phyloP scores from a whole-genome alignment of 2,329 filamentous ascomycete genomes.

The Rachicladosporium sp. region DNA sequence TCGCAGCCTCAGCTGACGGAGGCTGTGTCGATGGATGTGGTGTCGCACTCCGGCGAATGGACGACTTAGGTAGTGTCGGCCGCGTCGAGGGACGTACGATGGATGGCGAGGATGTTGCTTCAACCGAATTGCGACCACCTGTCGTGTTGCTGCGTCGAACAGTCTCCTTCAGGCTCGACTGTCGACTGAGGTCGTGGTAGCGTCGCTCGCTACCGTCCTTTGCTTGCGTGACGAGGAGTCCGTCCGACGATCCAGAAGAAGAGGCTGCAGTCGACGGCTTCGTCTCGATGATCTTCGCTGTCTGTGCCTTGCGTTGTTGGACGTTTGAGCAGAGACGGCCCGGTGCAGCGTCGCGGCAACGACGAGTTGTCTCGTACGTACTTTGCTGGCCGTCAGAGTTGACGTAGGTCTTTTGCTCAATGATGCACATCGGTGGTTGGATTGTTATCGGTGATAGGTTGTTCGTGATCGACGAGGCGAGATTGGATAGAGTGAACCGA shows the following conservation, averaged over 20 bases:
- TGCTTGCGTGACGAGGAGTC: constrained; percentile 14
- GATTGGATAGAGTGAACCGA: too few species aligned
- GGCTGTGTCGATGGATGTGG: background rate
- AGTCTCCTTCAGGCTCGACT: constrained; percentile 12
- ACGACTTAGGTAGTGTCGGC: constrained; percentile 8
- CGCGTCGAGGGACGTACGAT: constrained; percentile 16
- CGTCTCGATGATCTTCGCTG: constrained; percentile 11
- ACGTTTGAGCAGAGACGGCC: constrained; percentile 13
- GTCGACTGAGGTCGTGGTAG: constrained; percentile 13
- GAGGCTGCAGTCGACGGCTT: constrained; percentile 7
- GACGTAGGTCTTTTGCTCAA: constrained; percentile 18
- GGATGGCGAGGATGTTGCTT: constrained; percentile 11
- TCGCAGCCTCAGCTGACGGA: background rate
- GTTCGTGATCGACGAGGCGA: too few species aligned
- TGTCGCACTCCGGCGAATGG: constrained; percentile 1
- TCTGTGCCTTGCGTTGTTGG: constrained; percentile 7
- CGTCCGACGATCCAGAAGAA: constrained; percentile 4
- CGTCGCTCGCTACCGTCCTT: constrained; percentile 11
- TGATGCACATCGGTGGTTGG: constrained; percentile 17
- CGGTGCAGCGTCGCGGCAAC: constrained; percentile 13
- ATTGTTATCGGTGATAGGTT: background rate
- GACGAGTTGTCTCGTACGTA: constrained; percentile 10
- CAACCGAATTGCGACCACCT: constrained; percentile 8
- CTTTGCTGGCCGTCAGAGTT: constrained; percentile 13
- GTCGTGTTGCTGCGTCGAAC: constrained; percentile 7